phyloP scores from a whole-genome alignment of 306 rosid species.

The Castanea sativa region DNA sequence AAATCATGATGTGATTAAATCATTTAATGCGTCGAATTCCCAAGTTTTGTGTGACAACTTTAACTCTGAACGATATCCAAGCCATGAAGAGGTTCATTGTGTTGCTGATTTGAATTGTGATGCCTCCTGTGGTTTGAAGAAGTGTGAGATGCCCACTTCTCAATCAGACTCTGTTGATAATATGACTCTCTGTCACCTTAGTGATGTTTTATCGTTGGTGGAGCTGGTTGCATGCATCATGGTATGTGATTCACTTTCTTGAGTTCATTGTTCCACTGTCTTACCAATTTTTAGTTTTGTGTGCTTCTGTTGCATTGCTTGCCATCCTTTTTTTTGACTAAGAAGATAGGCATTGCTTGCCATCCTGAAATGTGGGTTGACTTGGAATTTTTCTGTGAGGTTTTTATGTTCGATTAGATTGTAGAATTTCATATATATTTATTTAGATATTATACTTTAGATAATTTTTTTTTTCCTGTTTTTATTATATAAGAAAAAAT shows the following conservation, averaged over 20 bases:
- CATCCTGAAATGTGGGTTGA: not conserved
- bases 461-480: not conserved
- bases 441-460: not conserved
- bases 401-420: not conserved
- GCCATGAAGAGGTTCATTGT: slow-evolving; percentile 20
- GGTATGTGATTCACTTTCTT: slow-evolving; percentile 51
- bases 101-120: slow-evolving; percentile 24
- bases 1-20: slow-evolving; percentile 17
- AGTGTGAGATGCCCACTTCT: slow-evolving; percentile 30
- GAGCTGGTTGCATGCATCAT: slow-evolving; percentile 67
- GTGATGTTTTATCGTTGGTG: slow-evolving; percentile 66
- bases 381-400: not conserved
- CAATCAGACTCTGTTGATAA: slow-evolving; percentile 23
- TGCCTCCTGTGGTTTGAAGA: slow-evolving; percentile 38
- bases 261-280: slow-evolving; percentile 10
- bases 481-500: not conserved
- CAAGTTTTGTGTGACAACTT: slow-evolving; percentile 19
- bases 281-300: slow-evolving; percentile 13
- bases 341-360: not conserved
- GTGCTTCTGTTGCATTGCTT: slow-evolving; percentile 6
- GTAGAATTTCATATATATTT: not conserved
- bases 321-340: too few relatives aligned
- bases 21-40: slow-evolving; percentile 25
- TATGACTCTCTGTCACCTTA: slow-evolving; percentile 35
- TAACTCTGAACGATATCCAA: slow-evolving; percentile 20